These are phyloP conservation scores for Eucalyptus sp. DNA, from an alignment of 345 rosid genomes.

Conservation along the genomic window DNA sequence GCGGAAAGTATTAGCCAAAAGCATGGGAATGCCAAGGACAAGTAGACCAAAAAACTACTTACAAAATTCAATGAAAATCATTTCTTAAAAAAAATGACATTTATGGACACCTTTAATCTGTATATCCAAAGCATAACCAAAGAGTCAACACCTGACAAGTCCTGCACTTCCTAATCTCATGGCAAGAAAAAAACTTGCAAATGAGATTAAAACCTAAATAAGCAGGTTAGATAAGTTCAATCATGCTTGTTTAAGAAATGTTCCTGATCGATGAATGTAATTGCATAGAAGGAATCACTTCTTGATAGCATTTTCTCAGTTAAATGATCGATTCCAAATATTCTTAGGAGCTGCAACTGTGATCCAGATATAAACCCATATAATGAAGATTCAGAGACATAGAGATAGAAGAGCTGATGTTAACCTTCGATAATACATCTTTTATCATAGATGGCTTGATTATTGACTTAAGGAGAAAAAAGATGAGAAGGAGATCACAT, in stretches of 20 bases:
- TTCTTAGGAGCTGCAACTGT: background rate
- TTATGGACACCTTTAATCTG: background rate
- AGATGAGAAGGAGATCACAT: background rate
- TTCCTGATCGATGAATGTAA: background rate
- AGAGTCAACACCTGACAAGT: background rate
- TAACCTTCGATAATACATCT: background rate
- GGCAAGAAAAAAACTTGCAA: background rate
- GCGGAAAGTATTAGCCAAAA: background rate
- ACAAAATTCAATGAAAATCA: background rate
- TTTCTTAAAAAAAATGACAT: background rate
- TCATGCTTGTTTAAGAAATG: background rate
- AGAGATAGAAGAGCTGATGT: background rate
- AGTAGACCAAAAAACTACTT: background rate
- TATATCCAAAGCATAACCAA: background rate
- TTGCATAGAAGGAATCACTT: background rate
- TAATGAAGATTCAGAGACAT: background rate
- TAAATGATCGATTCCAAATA: background rate
- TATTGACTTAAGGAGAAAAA: background rate
- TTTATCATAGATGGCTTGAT: background rate
- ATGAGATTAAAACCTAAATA: background rate
- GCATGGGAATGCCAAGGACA: background rate
- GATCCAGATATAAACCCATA: background rate
- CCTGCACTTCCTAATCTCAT: background rate
- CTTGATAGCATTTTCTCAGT: background rate
- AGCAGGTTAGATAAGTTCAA: background rate